phyloP scores from a whole-genome alignment of 169 alveolate genomes.

The Cryptosporidium baileyi region DNA sequence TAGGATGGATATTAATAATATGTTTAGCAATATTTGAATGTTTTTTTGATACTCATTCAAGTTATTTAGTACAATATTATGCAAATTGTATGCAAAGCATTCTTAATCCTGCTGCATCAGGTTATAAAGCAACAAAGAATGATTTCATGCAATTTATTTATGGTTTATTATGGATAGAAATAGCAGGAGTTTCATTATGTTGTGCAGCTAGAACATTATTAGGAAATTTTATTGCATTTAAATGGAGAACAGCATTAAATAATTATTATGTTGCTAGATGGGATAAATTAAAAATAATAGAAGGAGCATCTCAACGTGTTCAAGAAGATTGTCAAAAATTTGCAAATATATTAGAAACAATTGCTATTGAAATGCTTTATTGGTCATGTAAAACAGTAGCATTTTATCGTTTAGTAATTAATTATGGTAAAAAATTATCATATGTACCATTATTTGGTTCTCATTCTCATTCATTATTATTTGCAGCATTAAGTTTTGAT shows the following conservation, averaged over 20 bases:
- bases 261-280: conserved; percentile 26
- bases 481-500: conserved; percentile 48
- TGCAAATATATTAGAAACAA: conserved; percentile 21
- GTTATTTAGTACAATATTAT: conserved; percentile 1
- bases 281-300: conserved; percentile 13
- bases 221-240: conserved; percentile 53
- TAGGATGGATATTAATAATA: conserved; percentile 37
- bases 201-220: conserved; percentile 12
- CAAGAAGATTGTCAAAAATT: conserved; percentile 67
- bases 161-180: conserved; percentile 33
- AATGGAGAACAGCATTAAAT: conserved; percentile 67
- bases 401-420: conserved; percentile 21
- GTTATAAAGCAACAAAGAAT: conserved; percentile 6
- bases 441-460: conserved; percentile 67
- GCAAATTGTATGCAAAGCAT: conserved; percentile 54
- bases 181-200: conserved; percentile 41
- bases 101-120: conserved; percentile 34
- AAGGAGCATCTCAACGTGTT: conserved; percentile 64
- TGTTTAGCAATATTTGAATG: conserved; percentile 28
- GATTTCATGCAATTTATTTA: conserved; percentile 12
- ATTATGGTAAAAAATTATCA: conserved; percentile 30
- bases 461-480: conserved; percentile 27
- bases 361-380: conserved; percentile 37
- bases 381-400: conserved; percentile 23
- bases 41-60: conserved; percentile 51